Evolutionary conservation across 306 rosid genomes (phyloP).

Genomic region (Quercus mongolica): DNA sequence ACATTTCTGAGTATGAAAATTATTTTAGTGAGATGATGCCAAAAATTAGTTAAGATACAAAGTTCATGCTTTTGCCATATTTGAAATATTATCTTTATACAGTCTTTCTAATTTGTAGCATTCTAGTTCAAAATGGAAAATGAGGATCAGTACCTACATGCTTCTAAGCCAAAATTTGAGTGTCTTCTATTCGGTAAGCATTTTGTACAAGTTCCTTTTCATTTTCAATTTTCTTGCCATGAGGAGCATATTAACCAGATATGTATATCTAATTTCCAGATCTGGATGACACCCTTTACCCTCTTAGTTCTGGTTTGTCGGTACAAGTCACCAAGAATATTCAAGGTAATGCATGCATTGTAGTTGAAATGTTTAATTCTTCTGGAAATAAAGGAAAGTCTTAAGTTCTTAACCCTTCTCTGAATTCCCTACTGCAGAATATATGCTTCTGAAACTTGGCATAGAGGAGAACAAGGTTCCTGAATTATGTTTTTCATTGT

Average conservation of each 20-base stretch:
- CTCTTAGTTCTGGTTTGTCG: conserved; percentile 64
- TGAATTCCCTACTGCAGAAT: conserved; percentile 38
- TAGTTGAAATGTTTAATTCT: background rate
- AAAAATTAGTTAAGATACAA: background rate
- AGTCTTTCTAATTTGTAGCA: conserved; percentile 5
- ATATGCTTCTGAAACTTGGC: conserved; percentile 68
- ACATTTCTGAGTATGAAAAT: background rate
- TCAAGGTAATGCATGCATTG: conserved; percentile 41
- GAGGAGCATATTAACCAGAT: background rate
- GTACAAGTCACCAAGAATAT: conserved; percentile 55
- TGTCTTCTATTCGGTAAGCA: conserved; percentile 76
- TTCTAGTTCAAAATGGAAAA: conserved; percentile 52
- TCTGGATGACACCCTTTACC: conserved; percentile 92
- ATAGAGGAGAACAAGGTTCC: conserved; percentile 58
- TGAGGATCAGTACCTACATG: conserved; percentile 37
- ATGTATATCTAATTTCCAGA: conserved; percentile 40
- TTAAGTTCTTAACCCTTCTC: background rate
- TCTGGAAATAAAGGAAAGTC: background rate
- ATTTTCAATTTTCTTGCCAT: background rate
- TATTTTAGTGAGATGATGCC: background rate
- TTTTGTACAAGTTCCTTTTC: background rate
- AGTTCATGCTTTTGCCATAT: background rate
- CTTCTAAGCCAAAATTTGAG: conserved; percentile 51
- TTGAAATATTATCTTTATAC: background rate
- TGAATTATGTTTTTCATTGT: conserved; percentile 47